Percentiles rank a stretch among this genome's conserved stretches.
phyloP scores from a whole-genome alignment of 352 stramenopile genomes.

The Phytophthora uliginosa region DNA sequence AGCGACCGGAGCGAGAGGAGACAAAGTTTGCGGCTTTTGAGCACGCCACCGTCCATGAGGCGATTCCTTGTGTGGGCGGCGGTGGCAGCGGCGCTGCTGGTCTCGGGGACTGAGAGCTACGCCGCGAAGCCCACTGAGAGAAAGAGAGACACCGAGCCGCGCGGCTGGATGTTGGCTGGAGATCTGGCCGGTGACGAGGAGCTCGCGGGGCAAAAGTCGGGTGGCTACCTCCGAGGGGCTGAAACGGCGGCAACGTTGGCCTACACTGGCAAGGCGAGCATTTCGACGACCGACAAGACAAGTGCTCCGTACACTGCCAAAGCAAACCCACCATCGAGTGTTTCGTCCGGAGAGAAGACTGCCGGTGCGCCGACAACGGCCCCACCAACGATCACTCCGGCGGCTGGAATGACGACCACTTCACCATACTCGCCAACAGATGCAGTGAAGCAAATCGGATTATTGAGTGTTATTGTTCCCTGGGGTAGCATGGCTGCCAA shows the following conservation, averaged over 20 bases:
- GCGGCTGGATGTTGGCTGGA: not conserved
- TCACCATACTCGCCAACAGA: not conserved
- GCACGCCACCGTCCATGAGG: constrained; percentile 14
- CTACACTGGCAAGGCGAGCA: constrained; percentile 1
- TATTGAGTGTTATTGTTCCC: not conserved
- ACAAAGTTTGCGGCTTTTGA: not conserved
- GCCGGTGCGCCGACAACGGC: not conserved
- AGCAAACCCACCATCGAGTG: not conserved
- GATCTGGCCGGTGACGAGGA: not conserved
- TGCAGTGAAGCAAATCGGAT: not conserved
- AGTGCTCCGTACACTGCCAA: constrained; percentile 1
- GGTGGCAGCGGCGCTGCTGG: constrained; percentile 5
- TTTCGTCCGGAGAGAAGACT: not conserved
- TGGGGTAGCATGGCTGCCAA: not conserved
- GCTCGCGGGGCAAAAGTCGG: not conserved
- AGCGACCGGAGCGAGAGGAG: not conserved
- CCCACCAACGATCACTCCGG: not conserved
- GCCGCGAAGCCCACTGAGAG: constrained; percentile 1
- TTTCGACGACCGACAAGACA: not conserved
- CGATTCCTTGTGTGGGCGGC: constrained; percentile 15
- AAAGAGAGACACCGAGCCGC: not conserved
- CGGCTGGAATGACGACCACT: not conserved
- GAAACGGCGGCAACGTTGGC: not conserved
- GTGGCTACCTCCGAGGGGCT: constrained; percentile 6
- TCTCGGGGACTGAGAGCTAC: constrained; percentile 10